These are phyloP conservation scores for Podospora pseudocomata DNA, from an alignment of 495 filamentous ascomycete genomes.

Conservation along the genomic window DNA sequence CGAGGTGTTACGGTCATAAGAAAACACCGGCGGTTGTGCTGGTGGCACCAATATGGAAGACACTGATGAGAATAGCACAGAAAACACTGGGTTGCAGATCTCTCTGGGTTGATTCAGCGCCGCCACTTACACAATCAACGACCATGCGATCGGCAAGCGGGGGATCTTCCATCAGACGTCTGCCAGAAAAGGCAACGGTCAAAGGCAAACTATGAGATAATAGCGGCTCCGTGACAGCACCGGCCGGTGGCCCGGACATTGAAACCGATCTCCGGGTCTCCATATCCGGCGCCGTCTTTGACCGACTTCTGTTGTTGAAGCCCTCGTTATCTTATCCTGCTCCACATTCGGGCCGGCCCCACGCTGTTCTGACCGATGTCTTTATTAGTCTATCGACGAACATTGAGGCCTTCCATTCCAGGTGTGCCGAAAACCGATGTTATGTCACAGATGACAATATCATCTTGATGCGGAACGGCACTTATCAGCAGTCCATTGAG, in stretches of 20 bases:
- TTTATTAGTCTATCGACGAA: background rate
- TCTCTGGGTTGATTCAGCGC: background rate
- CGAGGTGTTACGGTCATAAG: too few species aligned
- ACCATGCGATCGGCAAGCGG: background rate
- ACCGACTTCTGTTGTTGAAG: background rate
- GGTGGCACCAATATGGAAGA: too few species aligned
- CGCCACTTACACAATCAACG: background rate
- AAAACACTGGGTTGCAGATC: too few species aligned
- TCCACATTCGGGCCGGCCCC: background rate
- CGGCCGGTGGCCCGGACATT: background rate
- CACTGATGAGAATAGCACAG: too few species aligned
- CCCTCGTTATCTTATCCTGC: background rate
- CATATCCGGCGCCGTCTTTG: background rate
- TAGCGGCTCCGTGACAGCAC: background rate
- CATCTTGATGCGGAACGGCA: background rate
- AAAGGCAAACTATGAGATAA: background rate
- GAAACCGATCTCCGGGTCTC: background rate
- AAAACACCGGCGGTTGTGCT: too few species aligned
- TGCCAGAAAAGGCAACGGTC: background rate
- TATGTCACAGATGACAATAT: background rate
- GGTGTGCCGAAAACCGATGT: background rate
- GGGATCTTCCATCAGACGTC: background rate
- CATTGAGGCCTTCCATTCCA: background rate
- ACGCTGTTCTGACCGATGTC: background rate
- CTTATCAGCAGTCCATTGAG: too few species aligned